Evolutionary conservation across 2,329 filamentous ascomycete genomes (phyloP), one percentile per base, ranked within the genome.

Genomic region (Penicillium verrucosum): DNA sequence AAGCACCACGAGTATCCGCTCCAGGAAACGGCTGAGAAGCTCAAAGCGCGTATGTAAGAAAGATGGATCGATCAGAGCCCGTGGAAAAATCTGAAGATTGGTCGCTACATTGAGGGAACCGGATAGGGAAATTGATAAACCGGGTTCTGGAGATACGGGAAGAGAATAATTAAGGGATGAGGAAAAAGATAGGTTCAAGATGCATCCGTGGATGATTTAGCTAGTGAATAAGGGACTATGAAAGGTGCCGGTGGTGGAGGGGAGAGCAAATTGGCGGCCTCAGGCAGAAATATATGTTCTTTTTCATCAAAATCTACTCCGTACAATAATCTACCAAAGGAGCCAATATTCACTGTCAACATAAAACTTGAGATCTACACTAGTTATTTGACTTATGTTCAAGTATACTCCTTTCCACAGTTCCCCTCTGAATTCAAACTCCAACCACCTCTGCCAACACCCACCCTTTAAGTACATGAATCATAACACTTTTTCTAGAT

Each of bases 1-100:
- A 82, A 80, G 65, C 88, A 29, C 8, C 41, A 83, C 69, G 85
- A 86, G 14, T 96, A 88, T 87, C 92, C 92, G 50, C 67, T 96
- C 11, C 50, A 53, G 23, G 61, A 62, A 21, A 62, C 60, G 2
- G 54, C 47, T 21, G 45, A 32, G 40, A 64, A 64, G 42, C 51
- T 64, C 16, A 54, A 49, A 36, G 48, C 61, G n/a, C 51, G 61
- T 5, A 60, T 64, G 1, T 64, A 41, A 54, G 11, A 21, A n/a
- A 6, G 5, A 16, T 1, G 2, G 4, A 21, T 40, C 3, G 5
- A 30, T 4, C 25, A 10, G n/a, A 16, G 36, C 11, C 36, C n/a
- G 14, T 18, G 10, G 5, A 14, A 18, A 12, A 25, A 14, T 38
- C 2, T 2, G 6, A 18, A 7, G n/a, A 40, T 7, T 16, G 1